Percentiles rank a stretch among this genome's conserved stretches.
Evolutionary conservation across 129 eudicot genomes (phyloP).

Genomic region (Flaveria brownii): DNA sequence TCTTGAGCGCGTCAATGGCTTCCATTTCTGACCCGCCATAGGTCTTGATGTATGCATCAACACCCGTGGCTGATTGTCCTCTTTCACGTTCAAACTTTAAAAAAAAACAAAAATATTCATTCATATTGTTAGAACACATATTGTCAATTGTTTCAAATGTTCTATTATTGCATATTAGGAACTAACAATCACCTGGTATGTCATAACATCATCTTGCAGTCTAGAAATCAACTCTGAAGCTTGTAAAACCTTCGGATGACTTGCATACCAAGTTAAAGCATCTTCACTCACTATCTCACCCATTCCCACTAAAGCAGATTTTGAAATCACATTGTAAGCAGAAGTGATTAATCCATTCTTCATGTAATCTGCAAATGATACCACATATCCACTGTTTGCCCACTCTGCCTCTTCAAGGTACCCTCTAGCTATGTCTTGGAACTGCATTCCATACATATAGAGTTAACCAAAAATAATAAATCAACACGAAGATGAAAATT

Average conservation of each 20-base stretch:
- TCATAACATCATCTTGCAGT: conserved; percentile 37
- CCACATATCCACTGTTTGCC: conserved; percentile 30
- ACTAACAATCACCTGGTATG: conserved; percentile 17
- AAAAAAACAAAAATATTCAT: background rate
- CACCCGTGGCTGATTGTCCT: conserved; percentile 26
- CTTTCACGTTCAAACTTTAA: conserved; percentile 32
- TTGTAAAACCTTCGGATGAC: conserved; percentile 23
- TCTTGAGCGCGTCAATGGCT: conserved; percentile 25
- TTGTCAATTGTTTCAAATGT: too few relatives aligned
- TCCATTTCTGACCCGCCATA: conserved; percentile 26
- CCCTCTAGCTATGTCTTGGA: conserved; percentile 32
- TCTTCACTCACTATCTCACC: conserved; percentile 23
- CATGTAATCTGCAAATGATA: conserved; percentile 36
- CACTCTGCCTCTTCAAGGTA: conserved; percentile 43
- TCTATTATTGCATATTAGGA: too few relatives aligned
- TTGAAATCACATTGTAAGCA: conserved; percentile 24
- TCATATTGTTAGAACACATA: too few relatives aligned
- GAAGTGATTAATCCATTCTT: conserved; percentile 30
- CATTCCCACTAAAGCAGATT: conserved; percentile 35
- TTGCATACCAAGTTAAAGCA: conserved; percentile 30
- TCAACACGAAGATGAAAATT: background rate
- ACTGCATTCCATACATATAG: conserved; percentile 12
- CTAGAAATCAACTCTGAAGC: conserved; percentile 27
- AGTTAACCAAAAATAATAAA: background rate
- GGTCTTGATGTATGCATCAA: conserved; percentile 28